phyloP scores from a whole-genome alignment of 2,329 filamentous ascomycete species.

The Diaporthe citriasiana region DNA sequence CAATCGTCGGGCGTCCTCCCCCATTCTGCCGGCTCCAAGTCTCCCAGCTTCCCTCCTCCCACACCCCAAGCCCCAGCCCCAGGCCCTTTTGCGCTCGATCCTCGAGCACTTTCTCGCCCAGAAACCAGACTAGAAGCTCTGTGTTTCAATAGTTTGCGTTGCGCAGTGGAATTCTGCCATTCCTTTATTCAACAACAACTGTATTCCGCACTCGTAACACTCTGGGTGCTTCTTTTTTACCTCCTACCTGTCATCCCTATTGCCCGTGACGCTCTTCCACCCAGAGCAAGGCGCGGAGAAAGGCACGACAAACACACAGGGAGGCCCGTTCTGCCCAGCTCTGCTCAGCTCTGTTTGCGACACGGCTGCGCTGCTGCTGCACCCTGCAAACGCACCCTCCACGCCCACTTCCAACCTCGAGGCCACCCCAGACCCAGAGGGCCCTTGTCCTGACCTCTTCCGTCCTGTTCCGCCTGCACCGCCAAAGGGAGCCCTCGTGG shows the following conservation, averaged over 20 bases:
- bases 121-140: conserved; percentile 36
- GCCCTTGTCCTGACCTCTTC: conserved; percentile 18
- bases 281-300: conserved; percentile 21
- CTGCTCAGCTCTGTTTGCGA: conserved; percentile 29
- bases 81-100: conserved; percentile 41
- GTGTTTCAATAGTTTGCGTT: conserved; percentile 40
- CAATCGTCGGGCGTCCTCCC: conserved; percentile 37
- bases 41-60: conserved; percentile 21
- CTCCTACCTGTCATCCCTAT: conserved; percentile 23
- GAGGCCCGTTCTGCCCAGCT: conserved; percentile 14
- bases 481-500: conserved; percentile 15
- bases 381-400: conserved; percentile 37
- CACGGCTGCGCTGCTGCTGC: conserved; percentile 27
- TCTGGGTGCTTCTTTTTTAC: neutral
- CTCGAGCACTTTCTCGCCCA: conserved; percentile 37
- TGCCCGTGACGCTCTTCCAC: conserved; percentile 24
- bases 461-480: conserved; percentile 17
- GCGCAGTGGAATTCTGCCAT: neutral
- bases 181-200: conserved; percentile 34
- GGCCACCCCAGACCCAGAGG: conserved; percentile 17
- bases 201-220: conserved; percentile 11
- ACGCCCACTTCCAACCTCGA: conserved; percentile 34
- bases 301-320: conserved; percentile 19
- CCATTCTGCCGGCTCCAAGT: conserved; percentile 27
- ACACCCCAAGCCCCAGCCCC: conserved; percentile 12